Conservation (phyloP, 1,284 basidiomycete species). For the Exobasidium cylindrosporum region DNA sequence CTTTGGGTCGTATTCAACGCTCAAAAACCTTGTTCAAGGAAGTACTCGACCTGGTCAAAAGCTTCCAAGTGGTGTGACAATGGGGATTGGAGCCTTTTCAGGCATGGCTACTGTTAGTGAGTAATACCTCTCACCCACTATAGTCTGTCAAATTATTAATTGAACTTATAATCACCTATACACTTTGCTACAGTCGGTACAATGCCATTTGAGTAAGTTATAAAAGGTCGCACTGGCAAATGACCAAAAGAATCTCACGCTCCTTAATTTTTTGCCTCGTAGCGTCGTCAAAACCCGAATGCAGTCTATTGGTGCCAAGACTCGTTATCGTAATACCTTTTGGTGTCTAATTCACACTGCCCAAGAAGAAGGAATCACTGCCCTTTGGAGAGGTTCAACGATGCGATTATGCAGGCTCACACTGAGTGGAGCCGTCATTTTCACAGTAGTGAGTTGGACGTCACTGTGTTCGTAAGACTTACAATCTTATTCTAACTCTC, state of each 20-base stretch:
- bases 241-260: background rate
- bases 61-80: slow-evolving; percentile 83
- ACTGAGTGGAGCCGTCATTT: slow-evolving; percentile 91
- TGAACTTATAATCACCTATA: no score
- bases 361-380: slow-evolving; percentile 70
- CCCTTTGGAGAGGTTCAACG: slow-evolving; percentile 95
- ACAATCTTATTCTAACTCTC: no score
- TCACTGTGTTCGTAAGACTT: no score
- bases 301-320: slow-evolving; percentile 81
- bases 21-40: slow-evolving; percentile 80
- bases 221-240: background rate
- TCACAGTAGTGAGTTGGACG: slow-evolving; percentile 57
- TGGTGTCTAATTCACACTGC: slow-evolving; percentile 67
- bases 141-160: slow-evolving; percentile 16
- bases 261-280: slow-evolving; percentile 5
- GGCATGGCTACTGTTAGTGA: slow-evolving; percentile 88
- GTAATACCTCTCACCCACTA: background rate
- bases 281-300: slow-evolving; percentile 97
- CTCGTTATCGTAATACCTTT: slow-evolving; percentile 84
- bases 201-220: slow-evolving; percentile 48
- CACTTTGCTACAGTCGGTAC: slow-evolving; percentile 24
- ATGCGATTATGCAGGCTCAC: slow-evolving; percentile 54
- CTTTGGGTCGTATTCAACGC: slow-evolving; percentile 90
- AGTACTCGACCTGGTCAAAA: slow-evolving; percentile 76
- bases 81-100: slow-evolving; percentile 87